Conservation (phyloP, 2,329 filamentous ascomycete species). For the Aspergillus amoenus region DNA sequence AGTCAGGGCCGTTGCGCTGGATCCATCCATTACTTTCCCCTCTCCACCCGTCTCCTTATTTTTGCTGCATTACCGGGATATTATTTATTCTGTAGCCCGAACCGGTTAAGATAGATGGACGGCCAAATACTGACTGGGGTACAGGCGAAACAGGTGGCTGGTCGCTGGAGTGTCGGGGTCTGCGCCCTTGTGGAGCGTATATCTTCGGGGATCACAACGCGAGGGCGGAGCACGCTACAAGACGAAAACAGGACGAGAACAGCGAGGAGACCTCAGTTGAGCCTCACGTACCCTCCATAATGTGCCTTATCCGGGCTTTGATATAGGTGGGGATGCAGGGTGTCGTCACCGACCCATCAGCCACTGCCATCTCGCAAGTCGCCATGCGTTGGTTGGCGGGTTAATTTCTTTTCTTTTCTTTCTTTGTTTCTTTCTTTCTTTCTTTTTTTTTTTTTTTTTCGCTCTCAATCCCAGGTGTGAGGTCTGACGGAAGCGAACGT, state of each 20-base stretch:
- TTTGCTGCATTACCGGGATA: background rate
- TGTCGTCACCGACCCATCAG: background rate
- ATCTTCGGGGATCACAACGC: background rate
- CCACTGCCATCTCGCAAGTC: background rate
- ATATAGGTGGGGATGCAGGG: background rate
- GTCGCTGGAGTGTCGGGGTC: background rate
- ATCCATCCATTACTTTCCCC: background rate
- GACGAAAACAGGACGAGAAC: background rate
- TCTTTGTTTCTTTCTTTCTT: too few relatives aligned
- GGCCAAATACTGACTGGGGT: background rate
- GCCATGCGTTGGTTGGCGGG: background rate
- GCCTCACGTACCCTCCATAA: background rate
- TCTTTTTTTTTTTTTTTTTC: background rate
- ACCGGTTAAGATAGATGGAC: background rate
- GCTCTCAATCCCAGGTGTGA: background rate
- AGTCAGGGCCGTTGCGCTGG: constrained; percentile 1
- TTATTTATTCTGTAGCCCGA: background rate
- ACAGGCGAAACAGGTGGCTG: background rate
- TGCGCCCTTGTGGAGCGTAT: background rate
- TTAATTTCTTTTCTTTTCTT: background rate
- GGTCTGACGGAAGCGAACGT: background rate
- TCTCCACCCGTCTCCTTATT: background rate
- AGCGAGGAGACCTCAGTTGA: background rate
- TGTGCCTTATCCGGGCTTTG: background rate
- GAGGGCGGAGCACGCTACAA: background rate